Conservation (phyloP, 345 rosid species). For the Lumnitzera littorea region DNA sequence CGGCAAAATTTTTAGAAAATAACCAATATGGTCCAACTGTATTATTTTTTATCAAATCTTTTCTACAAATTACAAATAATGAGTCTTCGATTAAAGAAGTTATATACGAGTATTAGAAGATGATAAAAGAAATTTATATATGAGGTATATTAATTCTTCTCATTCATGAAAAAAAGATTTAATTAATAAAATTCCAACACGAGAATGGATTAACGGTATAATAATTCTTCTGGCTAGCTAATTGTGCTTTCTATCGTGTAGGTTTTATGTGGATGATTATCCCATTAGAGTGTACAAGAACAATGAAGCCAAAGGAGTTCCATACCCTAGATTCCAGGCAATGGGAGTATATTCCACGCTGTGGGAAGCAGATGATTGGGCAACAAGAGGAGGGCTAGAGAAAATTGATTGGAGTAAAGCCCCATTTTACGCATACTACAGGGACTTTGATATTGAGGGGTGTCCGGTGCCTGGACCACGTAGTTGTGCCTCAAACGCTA, state of each 20-base stretch:
- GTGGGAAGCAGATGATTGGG: conserved; percentile 99
- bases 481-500: conserved; percentile 45
- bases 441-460: conserved; percentile 82
- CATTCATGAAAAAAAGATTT: too few species aligned
- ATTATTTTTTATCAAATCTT: too few species aligned
- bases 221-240: too few species aligned
- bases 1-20: too few species aligned
- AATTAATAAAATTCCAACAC: too few species aligned
- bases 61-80: too few species aligned
- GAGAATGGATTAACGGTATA: too few species aligned
- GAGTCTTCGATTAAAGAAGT: too few species aligned
- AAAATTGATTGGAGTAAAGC: conserved; percentile 90
- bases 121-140: too few species aligned
- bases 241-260: conserved; percentile 10
- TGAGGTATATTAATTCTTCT: too few species aligned
- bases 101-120: too few species aligned
- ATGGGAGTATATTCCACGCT: conserved; percentile 88
- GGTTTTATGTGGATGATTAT: conserved; percentile 68
- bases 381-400: conserved; percentile 92
- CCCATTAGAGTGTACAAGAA: conserved; percentile 92
- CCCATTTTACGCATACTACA: conserved; percentile 77
- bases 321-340: conserved; percentile 67
- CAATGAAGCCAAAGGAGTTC: conserved; percentile 54
- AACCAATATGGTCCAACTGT: too few species aligned
- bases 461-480: conserved; percentile 81